Base-by-base conservation (phyloP, 2,329 filamentous ascomycete genomes). In the Basipetospora sp. region DNA sequence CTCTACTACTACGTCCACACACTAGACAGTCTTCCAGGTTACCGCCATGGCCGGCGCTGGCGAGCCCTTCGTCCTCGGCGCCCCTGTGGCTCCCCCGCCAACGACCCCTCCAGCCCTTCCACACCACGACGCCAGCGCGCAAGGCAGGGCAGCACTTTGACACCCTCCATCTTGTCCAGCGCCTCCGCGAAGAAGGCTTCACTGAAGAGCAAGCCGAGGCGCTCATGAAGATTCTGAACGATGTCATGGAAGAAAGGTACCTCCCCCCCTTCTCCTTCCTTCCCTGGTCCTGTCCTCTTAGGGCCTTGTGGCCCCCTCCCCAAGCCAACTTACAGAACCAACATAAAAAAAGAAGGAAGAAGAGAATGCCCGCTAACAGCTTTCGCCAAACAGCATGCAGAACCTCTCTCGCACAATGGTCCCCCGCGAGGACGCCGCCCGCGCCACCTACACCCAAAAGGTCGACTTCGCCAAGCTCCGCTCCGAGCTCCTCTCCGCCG, bases 321-420 rank as follows among this genome's bases (percentile, higher is more conserved):
- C n/a, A n/a, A n/a, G n/a, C n/a, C n/a, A n/a, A n/a, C n/a, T n/a
- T n/a, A n/a, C n/a, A n/a, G n/a, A n/a, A n/a, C n/a, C n/a, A n/a
- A n/a, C n/a, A n/a, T n/a, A n/a, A n/a, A n/a, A n/a, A n/a, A n/a
- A n/a, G n/a, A n/a, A n/a, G n/a, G n/a, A n/a, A n/a, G n/a, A n/a
- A n/a, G n/a, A n/a, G n/a, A 16, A 11, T n/a, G n/a, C n/a, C n/a
- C 19, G n/a, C 17, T 34, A 19, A 27, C 36, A 11, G 22, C 20
- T 19, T 27, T 9, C 16, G 5, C 10, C 8, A 2, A 8, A 8
- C 45, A 83, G 84, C 55, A 96, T 98, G 49, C 88, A 94, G 57
- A 96, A 96, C 59, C 71, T 98, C 35, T 96, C 88, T 1, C 78
- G 88, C 45, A 96, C 88, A 13, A 98, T 98, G 90, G 90, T 98